Conservation (phyloP, 2,329 filamentous ascomycete genomes). For the Delphinella strobiligena region DNA sequence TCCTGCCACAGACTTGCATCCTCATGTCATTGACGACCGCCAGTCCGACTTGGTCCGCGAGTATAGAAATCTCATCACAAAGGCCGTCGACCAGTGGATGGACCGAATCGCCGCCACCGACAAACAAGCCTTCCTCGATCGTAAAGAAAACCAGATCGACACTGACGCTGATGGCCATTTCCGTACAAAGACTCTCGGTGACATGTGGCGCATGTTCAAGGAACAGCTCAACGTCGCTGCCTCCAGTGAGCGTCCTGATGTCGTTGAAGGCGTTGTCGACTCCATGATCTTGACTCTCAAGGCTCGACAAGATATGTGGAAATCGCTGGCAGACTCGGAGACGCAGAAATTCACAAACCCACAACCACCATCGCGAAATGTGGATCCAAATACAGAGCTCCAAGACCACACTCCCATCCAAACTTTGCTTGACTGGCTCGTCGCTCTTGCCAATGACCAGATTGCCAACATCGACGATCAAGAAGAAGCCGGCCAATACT, state of each 20-base stretch:
- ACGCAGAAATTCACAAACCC: constrained; percentile 55
- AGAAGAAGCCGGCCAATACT: constrained; percentile 57
- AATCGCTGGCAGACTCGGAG: constrained; percentile 79
- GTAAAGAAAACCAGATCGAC: constrained; percentile 70
- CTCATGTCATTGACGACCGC: constrained; percentile 81
- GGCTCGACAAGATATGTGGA: constrained; percentile 72
- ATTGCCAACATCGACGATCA: constrained; percentile 92
- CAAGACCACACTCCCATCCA: constrained; percentile 42
- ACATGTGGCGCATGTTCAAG: constrained; percentile 94
- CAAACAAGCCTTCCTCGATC: constrained; percentile 65
- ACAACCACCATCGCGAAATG: constrained; percentile 1
- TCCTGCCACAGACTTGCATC: constrained; percentile 59
- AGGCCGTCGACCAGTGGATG: constrained; percentile 95
- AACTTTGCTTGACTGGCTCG: constrained; percentile 72
- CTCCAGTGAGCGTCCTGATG: constrained; percentile 74
- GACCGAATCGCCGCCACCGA: constrained; percentile 81
- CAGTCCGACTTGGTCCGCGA: constrained; percentile 84
- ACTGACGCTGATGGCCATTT: constrained; percentile 82
- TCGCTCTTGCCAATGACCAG: constrained; percentile 95
- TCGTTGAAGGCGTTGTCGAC: constrained; percentile 89
- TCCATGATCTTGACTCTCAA: constrained; percentile 87
- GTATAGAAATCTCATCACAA: constrained; percentile 90
- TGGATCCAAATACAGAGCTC: background rate
- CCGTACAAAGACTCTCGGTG: constrained; percentile 79
- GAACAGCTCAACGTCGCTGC: constrained; percentile 82